Conservation (phyloP, 106 monocot species). For the Ottelia alismoides region DNA sequence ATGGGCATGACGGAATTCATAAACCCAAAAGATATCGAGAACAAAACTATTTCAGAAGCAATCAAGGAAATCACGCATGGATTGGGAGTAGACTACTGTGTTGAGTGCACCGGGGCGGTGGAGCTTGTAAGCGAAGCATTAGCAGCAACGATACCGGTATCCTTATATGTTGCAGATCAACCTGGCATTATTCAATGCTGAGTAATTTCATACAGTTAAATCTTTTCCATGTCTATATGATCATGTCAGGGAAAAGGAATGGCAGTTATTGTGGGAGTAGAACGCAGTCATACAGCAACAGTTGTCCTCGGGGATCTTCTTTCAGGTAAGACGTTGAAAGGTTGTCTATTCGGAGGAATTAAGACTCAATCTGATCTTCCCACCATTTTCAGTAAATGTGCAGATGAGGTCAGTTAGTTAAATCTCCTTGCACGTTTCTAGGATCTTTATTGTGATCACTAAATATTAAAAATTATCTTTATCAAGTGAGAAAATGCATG, state of each 20-base stretch:
- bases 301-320: background rate
- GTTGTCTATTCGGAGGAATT: conserved; percentile 6
- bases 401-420: no score
- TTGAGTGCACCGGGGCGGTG: conserved; percentile 5
- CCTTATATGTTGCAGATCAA: background rate
- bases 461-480: no score
- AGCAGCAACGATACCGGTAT: conserved; percentile 1
- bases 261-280: background rate
- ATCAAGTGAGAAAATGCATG: no score
- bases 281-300: background rate
- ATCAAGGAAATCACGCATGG: conserved; percentile 8
- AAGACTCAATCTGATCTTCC: no score
- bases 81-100: conserved; percentile 4
- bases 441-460: no score
- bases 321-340: conserved; percentile 2
- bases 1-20: conserved; percentile 7
- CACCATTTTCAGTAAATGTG: no score
- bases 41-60: background rate
- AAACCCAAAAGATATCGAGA: background rate
- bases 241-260: conserved; percentile 3
- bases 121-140: conserved; percentile 1
- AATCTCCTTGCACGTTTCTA: no score
- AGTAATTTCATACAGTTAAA: background rate
- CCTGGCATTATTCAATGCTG: background rate
- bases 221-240: background rate